These are phyloP conservation scores for Candida germanica DNA, from an alignment of 805 yeast species.

Conservation along the genomic window DNA sequence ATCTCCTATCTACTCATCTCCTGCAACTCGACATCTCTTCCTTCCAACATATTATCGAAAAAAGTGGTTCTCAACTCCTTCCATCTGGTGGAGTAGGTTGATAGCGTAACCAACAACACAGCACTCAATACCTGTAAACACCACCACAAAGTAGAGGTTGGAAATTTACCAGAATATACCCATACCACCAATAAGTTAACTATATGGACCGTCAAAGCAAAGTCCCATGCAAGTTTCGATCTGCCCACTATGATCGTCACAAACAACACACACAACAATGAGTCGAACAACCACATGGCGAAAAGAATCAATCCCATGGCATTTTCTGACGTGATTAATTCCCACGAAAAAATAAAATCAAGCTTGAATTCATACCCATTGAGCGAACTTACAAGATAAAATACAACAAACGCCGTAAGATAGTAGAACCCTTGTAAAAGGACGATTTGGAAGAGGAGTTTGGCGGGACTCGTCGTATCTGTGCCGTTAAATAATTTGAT, in stretches of 20 bases:
- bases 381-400: constrained; percentile 61
- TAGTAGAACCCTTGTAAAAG: constrained; percentile 79
- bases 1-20: constrained; percentile 7
- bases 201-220: constrained; percentile 89
- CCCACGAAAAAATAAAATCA: constrained; percentile 81
- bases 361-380: constrained; percentile 68
- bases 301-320: constrained; percentile 77
- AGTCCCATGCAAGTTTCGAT: constrained; percentile 93
- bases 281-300: constrained; percentile 76
- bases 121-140: constrained; percentile 67
- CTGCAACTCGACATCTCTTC: constrained; percentile 11
- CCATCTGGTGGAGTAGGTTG: constrained; percentile 92
- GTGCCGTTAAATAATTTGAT: constrained; percentile 23
- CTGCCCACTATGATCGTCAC: constrained; percentile 87
- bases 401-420: constrained; percentile 62
- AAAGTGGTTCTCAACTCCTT: constrained; percentile 85
- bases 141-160: constrained; percentile 82
- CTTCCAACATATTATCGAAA: constrained; percentile 75
- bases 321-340: constrained; percentile 65
- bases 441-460: constrained; percentile 59
- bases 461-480: constrained; percentile 32
- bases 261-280: constrained; percentile 78
- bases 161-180: constrained; percentile 63
- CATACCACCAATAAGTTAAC: constrained; percentile 71
- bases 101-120: constrained; percentile 66